Base-by-base conservation (phyloP, 768 basidiomycete genomes). In the Suillus americanus region DNA sequence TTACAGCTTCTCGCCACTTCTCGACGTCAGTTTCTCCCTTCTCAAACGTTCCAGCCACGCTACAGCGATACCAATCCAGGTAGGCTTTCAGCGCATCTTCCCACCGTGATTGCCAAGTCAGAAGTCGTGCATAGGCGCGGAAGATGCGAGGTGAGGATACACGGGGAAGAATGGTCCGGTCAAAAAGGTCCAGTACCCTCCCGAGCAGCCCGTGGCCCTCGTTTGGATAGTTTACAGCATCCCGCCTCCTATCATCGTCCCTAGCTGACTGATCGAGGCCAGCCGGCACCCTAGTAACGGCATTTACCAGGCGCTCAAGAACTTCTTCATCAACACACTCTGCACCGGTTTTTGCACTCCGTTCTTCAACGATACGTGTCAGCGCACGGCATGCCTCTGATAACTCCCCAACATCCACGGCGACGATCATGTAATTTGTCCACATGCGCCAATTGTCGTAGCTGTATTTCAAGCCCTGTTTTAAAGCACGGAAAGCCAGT, bases 381-480 rank as follows among this genome's bases (percentile, higher is more conserved):
- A 94, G 81, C 0, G 96, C 97, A 45, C 93, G 89, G 64, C 87
- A 89, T 0, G 94, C 89, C 73, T 99, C 97, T 1, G 86, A 82
- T 57, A 98, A 83, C 73, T 99, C 95, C 8, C 96, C 97, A 23
- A 98, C 91, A 68, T 98, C 95, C 76, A 97, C 82, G 4, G 93
- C 85, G 33, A 99, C 89, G 71, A 97, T 81, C 90, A 94, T 95
- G 81, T 95, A 99, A 80, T 99, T 99, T 66, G 84, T 83, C 97
- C 97, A 99, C 92, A 99, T 96, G 23, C 94, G 86, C 96, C 97
- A 99, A 72, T 95, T 96, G 33, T 93, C 89, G 74, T 94, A 92
- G 57, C 86, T 85, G 75, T 85, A 86, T 69, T 88, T 89, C 65
- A 99, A 83, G 2, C 97, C 96, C 65, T 94, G 92, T 68, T 91